Conservation (phyloP, 1,139 yeast species). For the Nakaseomyces sp. region DNA sequence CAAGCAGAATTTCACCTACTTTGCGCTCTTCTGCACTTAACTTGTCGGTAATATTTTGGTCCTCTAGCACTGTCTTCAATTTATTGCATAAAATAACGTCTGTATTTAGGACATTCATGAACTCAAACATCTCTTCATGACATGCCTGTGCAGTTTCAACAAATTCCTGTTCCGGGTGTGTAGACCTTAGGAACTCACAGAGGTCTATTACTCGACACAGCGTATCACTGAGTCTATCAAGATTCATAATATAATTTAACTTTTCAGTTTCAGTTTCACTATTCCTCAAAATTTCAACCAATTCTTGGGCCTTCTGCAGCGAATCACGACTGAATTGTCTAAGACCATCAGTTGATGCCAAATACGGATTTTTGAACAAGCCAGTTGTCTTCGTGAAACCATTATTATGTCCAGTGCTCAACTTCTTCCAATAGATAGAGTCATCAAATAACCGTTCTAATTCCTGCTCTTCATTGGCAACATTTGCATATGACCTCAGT, state of each 20-base stretch:
- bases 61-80: slow-evolving; percentile 47
- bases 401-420: slow-evolving; percentile 2
- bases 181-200: slow-evolving; percentile 84
- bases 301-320: slow-evolving; percentile 49
- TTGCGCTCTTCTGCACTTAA: slow-evolving; percentile 65
- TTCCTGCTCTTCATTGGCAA: slow-evolving; percentile 2
- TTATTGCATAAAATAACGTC: slow-evolving; percentile 62
- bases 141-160: slow-evolving; percentile 77
- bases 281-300: slow-evolving; percentile 48
- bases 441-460: slow-evolving; percentile 20
- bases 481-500: not conserved
- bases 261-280: slow-evolving; percentile 43
- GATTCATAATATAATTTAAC: slow-evolving; percentile 47
- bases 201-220: slow-evolving; percentile 89
- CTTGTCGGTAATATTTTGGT: slow-evolving; percentile 32
- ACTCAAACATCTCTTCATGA: slow-evolving; percentile 84
- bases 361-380: slow-evolving; percentile 60
- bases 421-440: slow-evolving; percentile 16
- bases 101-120: slow-evolving; percentile 88
- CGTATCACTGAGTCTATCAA: slow-evolving; percentile 82
- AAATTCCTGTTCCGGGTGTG: slow-evolving; percentile 70
- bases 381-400: slow-evolving; percentile 41
- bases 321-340: slow-evolving; percentile 58
- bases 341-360: slow-evolving; percentile 64
- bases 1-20: slow-evolving; percentile 71